Conservation (phyloP, 495 filamentous ascomycete genomes). For the Ascodesmis nigricans region DNA sequence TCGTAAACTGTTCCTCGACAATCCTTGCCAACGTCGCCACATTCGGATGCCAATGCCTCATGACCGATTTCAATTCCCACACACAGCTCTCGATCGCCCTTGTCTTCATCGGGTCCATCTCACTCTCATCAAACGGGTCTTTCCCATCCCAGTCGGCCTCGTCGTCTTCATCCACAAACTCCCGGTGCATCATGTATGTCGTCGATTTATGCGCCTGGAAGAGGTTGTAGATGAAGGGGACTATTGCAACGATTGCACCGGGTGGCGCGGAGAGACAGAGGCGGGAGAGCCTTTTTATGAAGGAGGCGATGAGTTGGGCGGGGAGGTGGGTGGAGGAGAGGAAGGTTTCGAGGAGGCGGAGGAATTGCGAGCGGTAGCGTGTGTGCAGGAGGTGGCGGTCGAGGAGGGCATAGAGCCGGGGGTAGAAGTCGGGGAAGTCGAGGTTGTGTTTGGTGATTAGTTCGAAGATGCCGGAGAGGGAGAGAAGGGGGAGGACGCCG, state of each 20-base stretch:
- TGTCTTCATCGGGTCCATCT: slow-evolving; percentile 67
- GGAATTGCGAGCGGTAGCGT: slow-evolving; percentile 78
- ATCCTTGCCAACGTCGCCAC: slow-evolving; percentile 87
- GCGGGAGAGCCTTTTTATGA: slow-evolving; percentile 77
- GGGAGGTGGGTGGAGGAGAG: slow-evolving; percentile 84
- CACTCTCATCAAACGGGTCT: slow-evolving; percentile 56
- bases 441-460: slow-evolving; percentile 82
- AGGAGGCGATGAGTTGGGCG: slow-evolving; percentile 71
- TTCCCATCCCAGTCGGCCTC: slow-evolving; percentile 35
- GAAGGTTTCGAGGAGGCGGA: slow-evolving; percentile 81
- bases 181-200: slow-evolving; percentile 88
- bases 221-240: slow-evolving; percentile 90
- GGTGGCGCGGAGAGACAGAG: slow-evolving; percentile 69
- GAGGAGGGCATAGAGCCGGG: slow-evolving; percentile 77
- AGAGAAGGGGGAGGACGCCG: slow-evolving; percentile 64
- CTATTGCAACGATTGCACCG: slow-evolving; percentile 60
- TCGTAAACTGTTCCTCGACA: slow-evolving; percentile 92
- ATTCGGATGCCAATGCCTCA: slow-evolving; percentile 91
- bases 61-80: slow-evolving; percentile 81
- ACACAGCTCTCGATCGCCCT: slow-evolving; percentile 73
- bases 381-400: slow-evolving; percentile 73
- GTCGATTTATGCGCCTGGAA: slow-evolving; percentile 74
- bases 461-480: slow-evolving; percentile 84
- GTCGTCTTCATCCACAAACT: slow-evolving; percentile 30
- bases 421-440: slow-evolving; percentile 88